Evolutionary conservation across 164 flowering plant genomes (phyloP).

Genomic region (Tetrastigma voinierianum): DNA sequence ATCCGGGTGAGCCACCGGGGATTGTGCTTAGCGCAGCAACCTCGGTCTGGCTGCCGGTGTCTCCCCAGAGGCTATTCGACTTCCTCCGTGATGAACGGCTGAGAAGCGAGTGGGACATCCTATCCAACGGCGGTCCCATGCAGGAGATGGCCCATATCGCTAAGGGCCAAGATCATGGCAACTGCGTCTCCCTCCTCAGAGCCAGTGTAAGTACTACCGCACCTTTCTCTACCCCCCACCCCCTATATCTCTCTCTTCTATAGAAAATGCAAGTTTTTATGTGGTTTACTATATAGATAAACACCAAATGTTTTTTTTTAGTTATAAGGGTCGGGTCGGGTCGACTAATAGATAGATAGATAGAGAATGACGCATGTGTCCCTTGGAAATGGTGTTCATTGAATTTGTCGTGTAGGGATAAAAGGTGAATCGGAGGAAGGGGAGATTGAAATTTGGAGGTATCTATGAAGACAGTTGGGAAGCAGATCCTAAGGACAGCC

Average conservation of each 20-base stretch:
- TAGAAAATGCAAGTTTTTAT: too few species aligned
- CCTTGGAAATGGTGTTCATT: background rate
- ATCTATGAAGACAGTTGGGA: conserved; percentile 28
- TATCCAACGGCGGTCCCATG: conserved; percentile 98
- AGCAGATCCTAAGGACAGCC: conserved; percentile 9
- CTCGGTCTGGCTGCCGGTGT: conserved; percentile 90
- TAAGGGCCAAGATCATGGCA: conserved; percentile 95
- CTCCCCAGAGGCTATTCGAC: conserved; percentile 82
- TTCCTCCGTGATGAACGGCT: conserved; percentile 86
- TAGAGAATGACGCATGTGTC: conserved; percentile 14
- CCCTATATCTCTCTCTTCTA: too few species aligned
- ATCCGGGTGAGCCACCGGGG: too few species aligned
- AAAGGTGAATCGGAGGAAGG: conserved; percentile 16
- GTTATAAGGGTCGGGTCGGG: background rate
- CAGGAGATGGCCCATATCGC: conserved; percentile 96
- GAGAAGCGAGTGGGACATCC: conserved; percentile 94
- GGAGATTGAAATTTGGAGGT: conserved; percentile 32
- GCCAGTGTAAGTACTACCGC: too few species aligned
- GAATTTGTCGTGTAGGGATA: conserved; percentile 1
- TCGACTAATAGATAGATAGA: background rate
- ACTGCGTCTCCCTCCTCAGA: conserved; percentile 92
- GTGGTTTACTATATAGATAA: too few species aligned
- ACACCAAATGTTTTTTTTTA: too few species aligned
- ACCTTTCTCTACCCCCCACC: too few species aligned
- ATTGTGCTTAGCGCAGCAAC: conserved; percentile 38